Evolutionary conservation across 2,329 filamentous ascomycete genomes (phyloP).

Genomic region (Leptographium wingfieldii): DNA sequence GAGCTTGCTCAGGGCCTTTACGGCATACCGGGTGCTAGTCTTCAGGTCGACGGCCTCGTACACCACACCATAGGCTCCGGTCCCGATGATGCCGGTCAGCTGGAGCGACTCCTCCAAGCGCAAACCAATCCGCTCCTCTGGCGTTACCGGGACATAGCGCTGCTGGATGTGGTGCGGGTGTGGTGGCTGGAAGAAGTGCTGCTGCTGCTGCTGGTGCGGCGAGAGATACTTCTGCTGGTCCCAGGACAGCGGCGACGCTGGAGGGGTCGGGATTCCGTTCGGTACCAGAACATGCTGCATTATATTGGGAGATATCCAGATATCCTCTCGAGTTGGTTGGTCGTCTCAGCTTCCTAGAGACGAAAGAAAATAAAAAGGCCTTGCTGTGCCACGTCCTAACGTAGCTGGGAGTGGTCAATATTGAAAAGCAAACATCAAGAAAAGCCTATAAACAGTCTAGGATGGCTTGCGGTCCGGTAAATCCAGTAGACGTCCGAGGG

Average conservation of each 20-base stretch:
- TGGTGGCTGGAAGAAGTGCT: conserved; percentile 23
- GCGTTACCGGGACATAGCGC: conserved; percentile 43
- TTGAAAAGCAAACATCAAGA: neutral
- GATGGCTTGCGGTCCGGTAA: conserved; percentile 9
- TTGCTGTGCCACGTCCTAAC: neutral
- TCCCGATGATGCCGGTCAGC: conserved; percentile 74
- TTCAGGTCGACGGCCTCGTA: conserved; percentile 80
- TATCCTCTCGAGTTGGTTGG: neutral
- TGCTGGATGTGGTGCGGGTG: conserved; percentile 22
- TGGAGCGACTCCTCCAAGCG: conserved; percentile 73
- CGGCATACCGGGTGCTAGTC: conserved; percentile 73
- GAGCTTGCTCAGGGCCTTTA: conserved; percentile 92
- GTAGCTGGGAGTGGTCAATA: neutral
- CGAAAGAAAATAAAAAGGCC: neutral
- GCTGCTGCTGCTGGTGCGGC: conserved; percentile 27
- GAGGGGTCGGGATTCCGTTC: conserved; percentile 45
- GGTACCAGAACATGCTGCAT: conserved; percentile 45
- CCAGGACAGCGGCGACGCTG: conserved; percentile 40
- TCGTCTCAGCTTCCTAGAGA: conserved; percentile 1
- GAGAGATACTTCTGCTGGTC: conserved; percentile 33
- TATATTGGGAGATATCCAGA: conserved; percentile 26
- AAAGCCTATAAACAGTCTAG: neutral
- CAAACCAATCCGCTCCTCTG: conserved; percentile 77
- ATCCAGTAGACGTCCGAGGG: conserved; percentile 10
- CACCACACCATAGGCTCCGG: conserved; percentile 92